Conservation (phyloP, 345 rosid species). For the Rhizophora apiculata region DNA sequence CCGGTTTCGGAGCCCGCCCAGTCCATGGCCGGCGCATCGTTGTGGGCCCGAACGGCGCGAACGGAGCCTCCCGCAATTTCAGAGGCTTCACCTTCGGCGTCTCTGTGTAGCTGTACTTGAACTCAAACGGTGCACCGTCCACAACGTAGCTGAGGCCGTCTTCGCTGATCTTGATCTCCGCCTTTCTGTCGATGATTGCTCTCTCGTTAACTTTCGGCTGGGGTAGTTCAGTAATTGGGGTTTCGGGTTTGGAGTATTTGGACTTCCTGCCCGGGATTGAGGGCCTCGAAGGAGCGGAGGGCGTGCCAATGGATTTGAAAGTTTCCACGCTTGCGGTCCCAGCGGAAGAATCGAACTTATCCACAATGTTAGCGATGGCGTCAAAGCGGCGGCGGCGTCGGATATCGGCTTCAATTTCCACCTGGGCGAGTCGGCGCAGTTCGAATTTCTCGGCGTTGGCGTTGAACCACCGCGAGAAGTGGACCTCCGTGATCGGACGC, state of each 20-base stretch:
- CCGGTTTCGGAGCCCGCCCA: conserved; percentile 74
- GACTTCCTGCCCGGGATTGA: conserved; percentile 81
- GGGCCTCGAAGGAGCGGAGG: conserved; percentile 65
- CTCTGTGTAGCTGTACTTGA: conserved; percentile 94
- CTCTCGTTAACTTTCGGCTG: background rate
- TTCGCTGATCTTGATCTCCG: conserved; percentile 37
- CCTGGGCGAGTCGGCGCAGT: conserved; percentile 52
- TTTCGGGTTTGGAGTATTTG: conserved; percentile 63
- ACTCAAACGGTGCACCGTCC: conserved; percentile 90
- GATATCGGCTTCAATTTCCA: conserved; percentile 68
- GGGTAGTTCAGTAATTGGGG: conserved; percentile 28
- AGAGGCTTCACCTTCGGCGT: conserved; percentile 77
- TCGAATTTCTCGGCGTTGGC: conserved; percentile 66
- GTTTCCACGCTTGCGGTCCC: conserved; percentile 11
- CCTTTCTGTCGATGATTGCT: conserved; percentile 14
- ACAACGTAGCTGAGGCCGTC: conserved; percentile 70
- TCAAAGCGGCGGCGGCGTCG: conserved; percentile 58
- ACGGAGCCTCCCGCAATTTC: conserved; percentile 72
- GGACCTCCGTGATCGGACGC: conserved; percentile 45
- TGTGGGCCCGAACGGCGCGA: conserved; percentile 79
- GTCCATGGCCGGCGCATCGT: conserved; percentile 95
- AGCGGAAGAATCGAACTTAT: conserved; percentile 19
- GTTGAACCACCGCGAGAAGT: conserved; percentile 79
- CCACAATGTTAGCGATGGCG: conserved; percentile 48
- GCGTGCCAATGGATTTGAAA: conserved; percentile 67